phyloP scores from a whole-genome alignment of 2,329 filamentous ascomycete genomes.

The Colletotrichum agaves region DNA sequence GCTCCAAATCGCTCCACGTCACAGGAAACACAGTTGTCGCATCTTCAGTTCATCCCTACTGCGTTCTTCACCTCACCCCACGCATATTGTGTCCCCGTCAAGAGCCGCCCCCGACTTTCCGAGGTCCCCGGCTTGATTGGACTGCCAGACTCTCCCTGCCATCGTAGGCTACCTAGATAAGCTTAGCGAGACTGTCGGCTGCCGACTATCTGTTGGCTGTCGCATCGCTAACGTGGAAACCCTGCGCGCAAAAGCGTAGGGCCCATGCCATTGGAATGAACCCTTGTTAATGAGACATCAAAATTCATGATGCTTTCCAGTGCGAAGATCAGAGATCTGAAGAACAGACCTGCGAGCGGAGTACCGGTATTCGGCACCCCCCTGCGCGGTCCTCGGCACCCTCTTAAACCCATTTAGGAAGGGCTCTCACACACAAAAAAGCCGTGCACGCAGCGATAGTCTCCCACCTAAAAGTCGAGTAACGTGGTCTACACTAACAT shows the following conservation, averaged over 20 bases:
- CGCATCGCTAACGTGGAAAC: not conserved
- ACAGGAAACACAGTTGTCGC: conserved; percentile 15
- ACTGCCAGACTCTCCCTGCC: not conserved
- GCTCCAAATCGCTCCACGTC: conserved; percentile 16
- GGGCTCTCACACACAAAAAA: too few species aligned
- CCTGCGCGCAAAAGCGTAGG: not conserved
- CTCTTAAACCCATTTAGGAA: too few species aligned
- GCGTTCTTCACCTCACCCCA: not conserved
- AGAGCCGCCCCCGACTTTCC: not conserved
- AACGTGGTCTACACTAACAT: too few species aligned
- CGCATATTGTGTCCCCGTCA: not conserved
- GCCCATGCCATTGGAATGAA: conserved; percentile 10
- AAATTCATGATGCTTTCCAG: conserved; percentile 2
- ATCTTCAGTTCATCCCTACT: conserved; percentile 26
- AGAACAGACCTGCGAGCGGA: too few species aligned
- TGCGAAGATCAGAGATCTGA: conserved; percentile 5
- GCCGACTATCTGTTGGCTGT: conserved; percentile 5
- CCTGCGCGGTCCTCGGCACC: too few species aligned
- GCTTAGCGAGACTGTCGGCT: not conserved
- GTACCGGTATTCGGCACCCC: too few species aligned
- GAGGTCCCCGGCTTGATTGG: conserved; percentile 6
- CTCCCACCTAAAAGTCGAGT: too few species aligned
- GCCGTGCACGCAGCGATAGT: too few species aligned
- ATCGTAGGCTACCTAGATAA: not conserved
- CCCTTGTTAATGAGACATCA: conserved; percentile 15